Evolutionary conservation across 192 early-diverging fungal species (phyloP), one percentile per base, ranked within the genome.

Genomic region (Coemansia sp.): DNA sequence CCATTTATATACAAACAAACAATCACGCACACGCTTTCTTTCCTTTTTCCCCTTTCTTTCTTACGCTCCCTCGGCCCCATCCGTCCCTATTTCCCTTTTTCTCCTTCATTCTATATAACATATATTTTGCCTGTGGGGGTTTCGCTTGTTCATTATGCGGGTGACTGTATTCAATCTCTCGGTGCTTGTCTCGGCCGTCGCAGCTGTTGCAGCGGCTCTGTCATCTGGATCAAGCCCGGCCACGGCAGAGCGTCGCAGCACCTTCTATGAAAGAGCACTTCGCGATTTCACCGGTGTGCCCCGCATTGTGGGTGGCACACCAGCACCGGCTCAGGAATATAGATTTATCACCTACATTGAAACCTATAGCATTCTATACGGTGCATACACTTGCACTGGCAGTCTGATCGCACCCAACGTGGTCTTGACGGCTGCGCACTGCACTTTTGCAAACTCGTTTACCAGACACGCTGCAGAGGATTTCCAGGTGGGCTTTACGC

Each of bases 351-450:
- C 58, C 2, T 63, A 61, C 19, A 42, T 78, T 14, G 57, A 53
- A 24, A 40, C 53, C 4, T 22, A 40, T 28, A 60, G 39, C 44
- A 24, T 41, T 15, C 9, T 41, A 24, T 15, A 24, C 9, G 51
- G 49, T 27, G 52, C 46, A 11, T 32, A 35, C 28, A 29, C 51
- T 19, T 79, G 77, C 59, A 69, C 67, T 3, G 63, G 66, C 22
- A 64, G 55, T n/a, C 61, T 79, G 0, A 60, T 79, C 15, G 56
- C 70, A n/a, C 55, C 66, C 15, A 62, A 71, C 24, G 62, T 65
- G 19, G 59, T 79, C 9, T 50, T 79, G 47, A 79, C 77, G 1
- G 77, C 77, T 9, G 70, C 48, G 1, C 77, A 79, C 45, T 79
- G 77, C 30, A 51, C 46, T 3, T 65, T 48, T 33, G 49, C 24